Evolutionary conservation across 108 stramenopile genomes (phyloP).

Genomic region (Cyclotella distinguenda): DNA sequence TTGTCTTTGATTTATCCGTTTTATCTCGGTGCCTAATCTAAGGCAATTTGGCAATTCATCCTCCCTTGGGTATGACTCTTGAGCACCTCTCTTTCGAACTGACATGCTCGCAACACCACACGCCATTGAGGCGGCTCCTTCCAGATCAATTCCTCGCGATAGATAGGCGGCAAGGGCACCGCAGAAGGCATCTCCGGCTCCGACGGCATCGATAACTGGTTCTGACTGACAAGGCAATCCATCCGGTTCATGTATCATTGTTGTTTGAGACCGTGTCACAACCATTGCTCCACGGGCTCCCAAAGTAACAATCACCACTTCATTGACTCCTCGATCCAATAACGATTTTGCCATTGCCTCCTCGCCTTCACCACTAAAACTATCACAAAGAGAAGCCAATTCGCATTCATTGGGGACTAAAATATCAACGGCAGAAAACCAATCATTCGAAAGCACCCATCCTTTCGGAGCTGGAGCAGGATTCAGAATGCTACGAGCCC

Average conservation of each 20-base stretch:
- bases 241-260: slow-evolving; percentile 54
- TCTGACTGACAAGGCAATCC: slow-evolving; percentile 59
- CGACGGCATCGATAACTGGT: slow-evolving; percentile 82
- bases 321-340: slow-evolving; percentile 58
- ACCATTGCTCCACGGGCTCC: slow-evolving; percentile 84
- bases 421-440: slow-evolving; percentile 70
- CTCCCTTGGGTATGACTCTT: slow-evolving; percentile 64
- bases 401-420: slow-evolving; percentile 85
- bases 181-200: slow-evolving; percentile 86
- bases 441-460: slow-evolving; percentile 49
- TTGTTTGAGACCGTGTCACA: slow-evolving; percentile 36
- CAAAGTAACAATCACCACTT: slow-evolving; percentile 78
- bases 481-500: slow-evolving; percentile 60
- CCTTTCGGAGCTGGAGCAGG: slow-evolving; percentile 52
- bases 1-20: neutral
- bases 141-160: slow-evolving; percentile 57
- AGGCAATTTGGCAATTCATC: slow-evolving; percentile 70
- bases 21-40: slow-evolving; percentile 16
- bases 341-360: slow-evolving; percentile 63
- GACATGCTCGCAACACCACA: slow-evolving; percentile 87
- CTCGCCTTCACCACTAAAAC: slow-evolving; percentile 42
- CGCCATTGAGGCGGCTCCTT: slow-evolving; percentile 59
- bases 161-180: slow-evolving; percentile 75
- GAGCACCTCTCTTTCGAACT: slow-evolving; percentile 78
- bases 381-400: slow-evolving; percentile 47